Percentiles rank a stretch among this genome's conserved stretches.
These are phyloP conservation scores for Williopsis jadinii DNA, from an alignment of 1,139 yeast genomes.

Conservation along the genomic window DNA sequence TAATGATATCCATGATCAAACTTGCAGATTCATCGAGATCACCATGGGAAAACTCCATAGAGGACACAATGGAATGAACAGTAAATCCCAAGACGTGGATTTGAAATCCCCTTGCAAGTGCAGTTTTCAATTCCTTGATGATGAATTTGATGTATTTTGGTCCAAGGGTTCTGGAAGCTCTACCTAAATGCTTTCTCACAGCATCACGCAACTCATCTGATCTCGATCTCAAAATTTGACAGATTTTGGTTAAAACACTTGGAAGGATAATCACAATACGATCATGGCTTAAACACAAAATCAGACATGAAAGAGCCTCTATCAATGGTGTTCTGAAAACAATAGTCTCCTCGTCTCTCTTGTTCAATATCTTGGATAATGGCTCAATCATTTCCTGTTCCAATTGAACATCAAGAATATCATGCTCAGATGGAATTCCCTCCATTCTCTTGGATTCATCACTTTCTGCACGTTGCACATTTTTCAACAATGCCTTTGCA, in stretches of 20 bases:
- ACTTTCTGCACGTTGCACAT: slow-evolving; percentile 14
- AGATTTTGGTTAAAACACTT: slow-evolving; percentile 72
- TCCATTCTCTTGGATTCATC: slow-evolving; percentile 18
- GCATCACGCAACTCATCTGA: slow-evolving; percentile 88
- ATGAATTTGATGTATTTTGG: slow-evolving; percentile 68
- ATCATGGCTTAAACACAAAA: slow-evolving; percentile 56
- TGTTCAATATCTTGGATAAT: slow-evolving; percentile 49
- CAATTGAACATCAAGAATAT: slow-evolving; percentile 46
- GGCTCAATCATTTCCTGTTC: slow-evolving; percentile 55
- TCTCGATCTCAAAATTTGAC: slow-evolving; percentile 82
- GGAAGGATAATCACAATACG: slow-evolving; percentile 59
- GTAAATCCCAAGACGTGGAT: slow-evolving; percentile 90
- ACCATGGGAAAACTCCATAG: slow-evolving; percentile 53
- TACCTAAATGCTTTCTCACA: slow-evolving; percentile 69
- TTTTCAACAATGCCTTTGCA: slow-evolving; percentile 43
- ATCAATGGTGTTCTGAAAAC: slow-evolving; percentile 72
- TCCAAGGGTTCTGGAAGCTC: slow-evolving; percentile 60
- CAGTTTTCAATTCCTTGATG: slow-evolving; percentile 67
- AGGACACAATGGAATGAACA: slow-evolving; percentile 62
- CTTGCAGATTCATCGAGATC: slow-evolving; percentile 67
- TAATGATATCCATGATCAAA: slow-evolving; percentile 60
- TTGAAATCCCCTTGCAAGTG: slow-evolving; percentile 86
- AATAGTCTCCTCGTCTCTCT: slow-evolving; percentile 73
- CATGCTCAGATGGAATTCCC: slow-evolving; percentile 32
- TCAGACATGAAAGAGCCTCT: slow-evolving; percentile 70